These are phyloP conservation scores for Schizophyllum commune DNA, from an alignment of 1,284 basidiomycete species.

Conservation along the genomic window DNA sequence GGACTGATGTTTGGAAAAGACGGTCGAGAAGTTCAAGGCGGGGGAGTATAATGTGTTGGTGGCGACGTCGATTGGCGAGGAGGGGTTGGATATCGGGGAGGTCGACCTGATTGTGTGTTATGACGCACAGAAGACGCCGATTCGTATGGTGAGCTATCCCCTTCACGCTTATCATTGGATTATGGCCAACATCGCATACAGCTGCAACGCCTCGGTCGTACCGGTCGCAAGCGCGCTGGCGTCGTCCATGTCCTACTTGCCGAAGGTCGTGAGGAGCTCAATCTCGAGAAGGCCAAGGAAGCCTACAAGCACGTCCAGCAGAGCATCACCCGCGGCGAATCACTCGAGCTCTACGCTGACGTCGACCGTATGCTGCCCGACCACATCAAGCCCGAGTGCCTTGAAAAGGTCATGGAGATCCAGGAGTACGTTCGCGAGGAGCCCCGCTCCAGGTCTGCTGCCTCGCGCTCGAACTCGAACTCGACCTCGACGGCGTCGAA, in stretches of 20 bases:
- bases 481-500: slow-evolving; percentile 19
- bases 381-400: slow-evolving; percentile 65
- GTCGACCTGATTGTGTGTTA: slow-evolving; percentile 98
- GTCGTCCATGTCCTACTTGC: slow-evolving; percentile 90
- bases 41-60: slow-evolving; percentile 92
- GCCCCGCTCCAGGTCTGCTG: slow-evolving; percentile 19
- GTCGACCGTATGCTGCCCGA: slow-evolving; percentile 82
- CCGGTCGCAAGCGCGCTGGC: slow-evolving; percentile 90
- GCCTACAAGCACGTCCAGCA: slow-evolving; percentile 88
- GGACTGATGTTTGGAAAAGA: slow-evolving; percentile 32
- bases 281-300: slow-evolving; percentile 86
- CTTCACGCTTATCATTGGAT: slow-evolving; percentile 1
- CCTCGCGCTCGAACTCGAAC: slow-evolving; percentile 22
- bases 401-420: slow-evolving; percentile 80
- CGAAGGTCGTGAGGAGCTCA: slow-evolving; percentile 85
- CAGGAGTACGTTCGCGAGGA: slow-evolving; percentile 60
- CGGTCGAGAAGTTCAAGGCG: slow-evolving; percentile 81
- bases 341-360: slow-evolving; percentile 89
- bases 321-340: slow-evolving; percentile 78
- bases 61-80: slow-evolving; percentile 96
- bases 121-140: slow-evolving; percentile 93
- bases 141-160: slow-evolving; percentile 74
- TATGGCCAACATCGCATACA: slow-evolving; percentile 22
- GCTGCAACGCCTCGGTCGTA: slow-evolving; percentile 95
- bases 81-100: slow-evolving; percentile 98